Evolutionary conservation across 345 rosid genomes (phyloP).

Genomic region (Jatropha curcas): DNA sequence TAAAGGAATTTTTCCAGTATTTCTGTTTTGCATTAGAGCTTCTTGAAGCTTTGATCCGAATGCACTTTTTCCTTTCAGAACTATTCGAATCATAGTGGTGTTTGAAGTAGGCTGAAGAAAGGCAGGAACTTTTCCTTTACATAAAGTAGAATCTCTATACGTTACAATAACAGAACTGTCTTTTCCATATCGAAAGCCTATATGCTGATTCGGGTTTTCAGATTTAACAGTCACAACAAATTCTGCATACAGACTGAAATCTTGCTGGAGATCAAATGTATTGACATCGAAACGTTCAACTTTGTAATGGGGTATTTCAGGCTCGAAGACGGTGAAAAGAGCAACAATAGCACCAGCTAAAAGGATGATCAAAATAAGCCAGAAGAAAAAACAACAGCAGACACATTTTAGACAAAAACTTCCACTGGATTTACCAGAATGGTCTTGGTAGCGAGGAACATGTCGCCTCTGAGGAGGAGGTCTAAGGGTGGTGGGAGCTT

Average conservation of each 20-base stretch:
- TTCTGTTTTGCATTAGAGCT: conserved; percentile 28
- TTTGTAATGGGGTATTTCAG: conserved; percentile 41
- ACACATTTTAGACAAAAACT: conserved; percentile 38
- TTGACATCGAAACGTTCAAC: conserved; percentile 34
- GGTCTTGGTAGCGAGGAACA: conserved; percentile 37
- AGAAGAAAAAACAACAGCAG: conserved; percentile 49
- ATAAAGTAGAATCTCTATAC: conserved; percentile 33
- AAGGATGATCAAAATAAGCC: conserved; percentile 35
- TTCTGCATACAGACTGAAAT: conserved; percentile 43
- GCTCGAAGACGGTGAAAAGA: conserved; percentile 30
- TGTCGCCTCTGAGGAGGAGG: conserved; percentile 48
- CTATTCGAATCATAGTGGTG: conserved; percentile 26
- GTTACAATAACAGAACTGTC: conserved; percentile 37
- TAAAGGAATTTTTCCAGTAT: conserved; percentile 46
- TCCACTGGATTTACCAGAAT: not conserved
- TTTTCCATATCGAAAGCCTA: conserved; percentile 42
- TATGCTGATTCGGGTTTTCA: conserved; percentile 37
- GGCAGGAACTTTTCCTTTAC: conserved; percentile 46
- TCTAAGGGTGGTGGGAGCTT: conserved; percentile 19
- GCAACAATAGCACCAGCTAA: conserved; percentile 18
- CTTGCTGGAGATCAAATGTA: conserved; percentile 31
- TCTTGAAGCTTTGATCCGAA: conserved; percentile 42
- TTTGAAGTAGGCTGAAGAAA: conserved; percentile 44
- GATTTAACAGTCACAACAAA: conserved; percentile 42
- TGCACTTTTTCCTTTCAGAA: conserved; percentile 41